These are phyloP conservation scores for Hordeum pubiflorum DNA, from an alignment of 202 grass and related monocot species.

Conservation along the genomic window DNA sequence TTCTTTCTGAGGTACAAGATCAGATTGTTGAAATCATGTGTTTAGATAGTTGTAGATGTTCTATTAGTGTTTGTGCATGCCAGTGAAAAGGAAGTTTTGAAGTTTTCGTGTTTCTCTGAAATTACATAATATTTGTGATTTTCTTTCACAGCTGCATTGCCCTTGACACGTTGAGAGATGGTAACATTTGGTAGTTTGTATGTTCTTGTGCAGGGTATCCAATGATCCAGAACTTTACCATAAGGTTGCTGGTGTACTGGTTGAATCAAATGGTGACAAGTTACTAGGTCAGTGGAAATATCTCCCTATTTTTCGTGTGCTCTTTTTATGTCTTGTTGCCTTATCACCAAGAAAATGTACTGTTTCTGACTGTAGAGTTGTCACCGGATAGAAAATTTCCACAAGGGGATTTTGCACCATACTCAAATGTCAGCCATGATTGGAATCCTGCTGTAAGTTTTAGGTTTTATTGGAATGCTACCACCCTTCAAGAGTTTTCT, in stretches of 20 bases:
- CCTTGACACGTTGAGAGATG: slow-evolving; percentile 7
- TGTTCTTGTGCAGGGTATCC: slow-evolving; percentile 50
- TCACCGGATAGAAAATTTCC: slow-evolving; percentile 93
- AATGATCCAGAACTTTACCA: slow-evolving; percentile 58
- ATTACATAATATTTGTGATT: background rate
- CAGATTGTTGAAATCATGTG: background rate
- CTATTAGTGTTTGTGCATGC: background rate
- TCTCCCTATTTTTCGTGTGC: slow-evolving; percentile 5
- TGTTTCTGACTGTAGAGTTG: slow-evolving; percentile 46
- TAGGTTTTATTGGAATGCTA: slow-evolving; percentile 10
- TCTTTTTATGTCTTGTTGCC: slow-evolving; percentile 5
- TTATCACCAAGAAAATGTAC: slow-evolving; percentile 8
- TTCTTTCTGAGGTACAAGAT: slow-evolving; percentile 68
- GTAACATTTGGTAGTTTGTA: slow-evolving; percentile 24
- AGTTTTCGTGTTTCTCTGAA: background rate
- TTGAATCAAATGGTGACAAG: slow-evolving; percentile 59
- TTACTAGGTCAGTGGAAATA: slow-evolving; percentile 38
- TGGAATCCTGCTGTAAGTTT: slow-evolving; percentile 97
- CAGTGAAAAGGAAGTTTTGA: background rate
- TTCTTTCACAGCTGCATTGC: background rate
- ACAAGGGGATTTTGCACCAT: slow-evolving; percentile 77
- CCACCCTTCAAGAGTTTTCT: background rate
- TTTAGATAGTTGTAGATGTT: background rate
- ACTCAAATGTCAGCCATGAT: slow-evolving; percentile 72
- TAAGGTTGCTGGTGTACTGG: slow-evolving; percentile 78